Base-by-base conservation (phyloP, 139 green algal species). In the Auxenochlorella protothecoides region DNA sequence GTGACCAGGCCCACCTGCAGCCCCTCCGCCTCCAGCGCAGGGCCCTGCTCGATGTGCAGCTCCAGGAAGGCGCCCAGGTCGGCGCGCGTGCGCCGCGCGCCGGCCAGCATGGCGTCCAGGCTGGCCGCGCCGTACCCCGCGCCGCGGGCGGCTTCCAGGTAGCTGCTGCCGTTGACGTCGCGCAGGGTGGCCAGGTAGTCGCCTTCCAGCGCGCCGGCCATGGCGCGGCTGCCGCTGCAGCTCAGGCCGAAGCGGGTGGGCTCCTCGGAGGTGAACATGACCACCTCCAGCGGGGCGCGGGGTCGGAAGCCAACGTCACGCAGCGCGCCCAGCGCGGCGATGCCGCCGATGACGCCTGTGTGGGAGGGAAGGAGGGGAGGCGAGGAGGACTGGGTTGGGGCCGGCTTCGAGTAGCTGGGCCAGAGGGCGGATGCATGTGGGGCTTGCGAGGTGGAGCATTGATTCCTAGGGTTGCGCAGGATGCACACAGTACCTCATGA, bases 251-350 rank as follows among this genome's bases (percentile, higher is more conserved):
- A 98, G 10, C 93, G 83, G 0, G 94, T 98, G 3, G 93, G 93
- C 78, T 98, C 93, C 77, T 98, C 94, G 6, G 79, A 90, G 1
- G 92, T 97, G 75, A 98, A 98, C 86, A 98, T 96, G n/a, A 98
- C 70, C 53, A 79, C 91, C 60, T 97, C 91, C 4, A 98, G 77
- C 3, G 85, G 69, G 3, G 80, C 76, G 6, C 63, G 72, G 0
- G 94, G 92, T 67, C 81, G 61, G 74, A 92, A 98, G 11, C 89
- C 87, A 6, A 88, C 83, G 0, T 73, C 14, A 15, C 88, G 86
- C n/a, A 98, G 72, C 0, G 85, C 88, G 53, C 73, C 76, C 6
- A 98, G 55, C 3, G 93, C 93, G 59, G 90, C 89, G 55, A 98
- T 94, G 13, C 79, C 86, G 2, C 94, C 93, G 3, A 98, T 82